These are phyloP conservation scores for Colletotrichum spaethianum DNA, from an alignment of 2,329 filamentous ascomycete species.

Conservation along the genomic window DNA sequence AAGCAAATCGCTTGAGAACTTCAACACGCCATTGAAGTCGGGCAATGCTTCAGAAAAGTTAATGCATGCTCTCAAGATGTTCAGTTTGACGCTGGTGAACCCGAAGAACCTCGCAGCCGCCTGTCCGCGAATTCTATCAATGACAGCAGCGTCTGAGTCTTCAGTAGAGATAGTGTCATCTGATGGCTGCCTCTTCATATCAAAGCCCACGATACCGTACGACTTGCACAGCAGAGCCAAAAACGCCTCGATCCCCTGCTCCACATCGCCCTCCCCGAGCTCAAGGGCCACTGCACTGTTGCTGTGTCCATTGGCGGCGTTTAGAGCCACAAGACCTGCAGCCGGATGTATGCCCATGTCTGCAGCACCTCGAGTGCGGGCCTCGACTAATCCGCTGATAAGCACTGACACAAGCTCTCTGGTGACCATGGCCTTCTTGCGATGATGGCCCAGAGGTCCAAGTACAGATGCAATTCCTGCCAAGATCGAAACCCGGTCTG, in stretches of 20 bases:
- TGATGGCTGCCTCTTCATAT: constrained; percentile 50
- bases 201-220: constrained; percentile 74
- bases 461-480: constrained; percentile 92
- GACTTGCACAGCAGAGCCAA: constrained; percentile 73
- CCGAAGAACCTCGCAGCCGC: constrained; percentile 78
- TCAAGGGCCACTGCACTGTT: constrained; percentile 71
- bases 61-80: constrained; percentile 90
- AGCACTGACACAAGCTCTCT: constrained; percentile 88
- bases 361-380: constrained; percentile 92
- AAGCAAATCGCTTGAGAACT: constrained; percentile 87
- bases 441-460: constrained; percentile 81
- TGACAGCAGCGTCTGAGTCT: constrained; percentile 67
- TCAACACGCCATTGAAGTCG: constrained; percentile 90
- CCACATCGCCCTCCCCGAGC: constrained; percentile 75
- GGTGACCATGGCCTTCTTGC: constrained; percentile 93
- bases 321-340: constrained; percentile 83
- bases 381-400: constrained; percentile 88
- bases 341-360: constrained; percentile 97
- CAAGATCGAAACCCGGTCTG: constrained; percentile 84
- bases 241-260: constrained; percentile 75
- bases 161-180: constrained; percentile 45
- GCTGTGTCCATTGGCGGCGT: constrained; percentile 64
- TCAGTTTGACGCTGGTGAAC: constrained; percentile 84
- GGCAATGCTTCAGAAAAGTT: constrained; percentile 94
- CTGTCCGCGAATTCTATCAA: constrained; percentile 73